Conservation (phyloP, 768 basidiomycete species). For the Russula compacta region DNA sequence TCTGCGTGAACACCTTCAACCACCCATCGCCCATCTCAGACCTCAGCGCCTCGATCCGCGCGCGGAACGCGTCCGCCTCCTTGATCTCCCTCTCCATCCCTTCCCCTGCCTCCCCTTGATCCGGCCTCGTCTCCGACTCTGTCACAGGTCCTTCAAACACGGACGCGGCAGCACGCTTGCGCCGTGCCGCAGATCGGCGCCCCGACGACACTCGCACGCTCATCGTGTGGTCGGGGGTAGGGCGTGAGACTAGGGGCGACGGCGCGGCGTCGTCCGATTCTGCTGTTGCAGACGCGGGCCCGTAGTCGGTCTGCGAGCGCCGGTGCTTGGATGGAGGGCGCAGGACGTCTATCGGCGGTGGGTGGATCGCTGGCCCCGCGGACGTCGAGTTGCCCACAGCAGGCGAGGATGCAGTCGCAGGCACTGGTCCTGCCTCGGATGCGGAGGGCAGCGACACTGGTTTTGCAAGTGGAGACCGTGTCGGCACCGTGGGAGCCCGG, state of each 20-base stretch:
- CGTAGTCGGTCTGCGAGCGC: conserved; percentile 15
- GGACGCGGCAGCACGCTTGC: conserved; percentile 50
- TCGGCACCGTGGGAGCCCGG: neutral
- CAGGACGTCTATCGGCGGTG: neutral
- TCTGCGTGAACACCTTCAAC: conserved; percentile 77
- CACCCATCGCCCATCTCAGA: conserved; percentile 86
- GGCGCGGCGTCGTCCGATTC: neutral
- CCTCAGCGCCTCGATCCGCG: conserved; percentile 71
- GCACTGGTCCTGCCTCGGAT: neutral
- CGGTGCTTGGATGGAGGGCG: conserved; percentile 12
- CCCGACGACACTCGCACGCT: conserved; percentile 9
- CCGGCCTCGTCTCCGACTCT: conserved; percentile 21
- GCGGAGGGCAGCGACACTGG: neutral
- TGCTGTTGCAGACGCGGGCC: neutral
- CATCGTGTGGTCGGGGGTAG: conserved; percentile 20
- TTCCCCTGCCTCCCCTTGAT: conserved; percentile 21
- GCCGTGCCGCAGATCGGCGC: conserved; percentile 36
- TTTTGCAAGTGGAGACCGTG: conserved; percentile 6
- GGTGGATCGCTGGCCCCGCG: neutral
- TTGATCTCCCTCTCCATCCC: conserved; percentile 30
- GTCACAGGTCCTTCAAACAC: conserved; percentile 46
- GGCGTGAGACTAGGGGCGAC: conserved; percentile 18
- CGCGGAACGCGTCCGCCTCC: conserved; percentile 64
- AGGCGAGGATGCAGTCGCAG: neutral
- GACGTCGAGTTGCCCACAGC: conserved; percentile 4